phyloP scores from a whole-genome alignment of 1,284 basidiomycete species.

The Filobasidium uniguttulatum region DNA sequence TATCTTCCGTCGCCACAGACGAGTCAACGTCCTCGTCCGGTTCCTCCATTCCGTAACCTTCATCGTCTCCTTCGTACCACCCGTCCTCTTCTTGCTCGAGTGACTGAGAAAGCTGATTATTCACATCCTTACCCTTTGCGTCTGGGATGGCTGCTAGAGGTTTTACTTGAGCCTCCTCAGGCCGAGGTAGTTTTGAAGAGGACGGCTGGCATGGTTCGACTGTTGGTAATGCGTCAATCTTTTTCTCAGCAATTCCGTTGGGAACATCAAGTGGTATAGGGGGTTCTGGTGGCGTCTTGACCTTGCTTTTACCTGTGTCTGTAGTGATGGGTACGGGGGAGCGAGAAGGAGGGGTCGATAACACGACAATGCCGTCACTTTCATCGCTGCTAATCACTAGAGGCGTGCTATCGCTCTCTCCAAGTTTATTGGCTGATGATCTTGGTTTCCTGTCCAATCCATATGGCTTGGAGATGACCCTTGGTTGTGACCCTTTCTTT shows the following conservation, averaged over 20 bases:
- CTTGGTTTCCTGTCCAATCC: too few relatives aligned
- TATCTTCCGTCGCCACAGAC: not conserved
- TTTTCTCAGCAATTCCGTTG: too few relatives aligned
- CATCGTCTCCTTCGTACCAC: slow-evolving; percentile 33
- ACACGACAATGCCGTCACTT: not conserved
- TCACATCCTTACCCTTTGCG: too few relatives aligned
- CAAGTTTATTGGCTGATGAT: not conserved
- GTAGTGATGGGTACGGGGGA: too few relatives aligned
- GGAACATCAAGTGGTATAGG: not conserved
- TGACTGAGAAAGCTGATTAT: slow-evolving; percentile 3
- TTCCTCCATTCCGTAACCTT: slow-evolving; percentile 35
- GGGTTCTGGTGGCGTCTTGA: not conserved
- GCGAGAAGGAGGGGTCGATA: not conserved
- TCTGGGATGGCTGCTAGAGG: too few relatives aligned
- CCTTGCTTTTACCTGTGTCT: not conserved
- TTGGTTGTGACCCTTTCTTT: too few relatives aligned
- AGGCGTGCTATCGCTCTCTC: not conserved
- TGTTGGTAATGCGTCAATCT: too few relatives aligned
- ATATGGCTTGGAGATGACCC: too few relatives aligned
- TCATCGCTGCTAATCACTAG: not conserved
- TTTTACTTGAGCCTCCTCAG: too few relatives aligned
- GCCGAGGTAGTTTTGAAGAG: too few relatives aligned
- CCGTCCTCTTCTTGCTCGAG: slow-evolving; percentile 17
- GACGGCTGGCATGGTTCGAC: too few relatives aligned
- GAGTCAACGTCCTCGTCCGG: slow-evolving; percentile 9